A percentile compares a stretch with the other conserved stretches of the same genome.
Evolutionary conservation across 2,329 filamentous ascomycete genomes (phyloP).

Genomic region (Arthroderma sp.): DNA sequence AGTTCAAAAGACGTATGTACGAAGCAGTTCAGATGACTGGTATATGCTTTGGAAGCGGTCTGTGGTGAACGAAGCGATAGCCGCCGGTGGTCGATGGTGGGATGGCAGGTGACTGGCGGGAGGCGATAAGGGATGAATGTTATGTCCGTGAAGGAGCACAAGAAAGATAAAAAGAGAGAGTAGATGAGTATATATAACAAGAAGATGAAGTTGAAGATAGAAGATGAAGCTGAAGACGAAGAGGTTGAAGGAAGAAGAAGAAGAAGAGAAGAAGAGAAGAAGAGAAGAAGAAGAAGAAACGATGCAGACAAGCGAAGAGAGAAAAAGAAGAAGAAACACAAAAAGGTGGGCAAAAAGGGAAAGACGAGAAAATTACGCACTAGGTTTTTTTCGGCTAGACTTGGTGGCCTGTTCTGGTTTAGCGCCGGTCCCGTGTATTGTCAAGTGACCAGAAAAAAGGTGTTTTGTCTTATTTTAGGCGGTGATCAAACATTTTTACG

Average conservation of each 20-base stretch:
- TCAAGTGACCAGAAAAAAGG: no score
- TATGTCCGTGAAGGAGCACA: conserved; percentile 12
- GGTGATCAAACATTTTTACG: no score
- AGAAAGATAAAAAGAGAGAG: conserved; percentile 14
- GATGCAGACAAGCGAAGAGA: conserved; percentile 13
- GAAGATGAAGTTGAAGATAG: conserved; percentile 11
- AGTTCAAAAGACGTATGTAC: background rate
- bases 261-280: conserved; percentile 13
- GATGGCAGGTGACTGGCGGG: conserved; percentile 5
- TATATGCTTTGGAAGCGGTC: no score
- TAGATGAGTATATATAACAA: conserved; percentile 12
- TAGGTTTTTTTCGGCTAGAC: no score
- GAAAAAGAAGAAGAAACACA: conserved; percentile 12
- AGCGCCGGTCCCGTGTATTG: no score
- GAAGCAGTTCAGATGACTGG: background rate
- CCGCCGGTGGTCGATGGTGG: background rate
- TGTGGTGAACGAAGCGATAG: no score
- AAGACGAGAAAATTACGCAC: no score
- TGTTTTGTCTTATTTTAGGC: no score
- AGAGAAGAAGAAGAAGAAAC: conserved; percentile 11
- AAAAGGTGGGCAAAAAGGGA: conserved; percentile 7
- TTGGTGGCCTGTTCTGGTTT: no score
- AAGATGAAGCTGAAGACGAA: conserved; percentile 12
- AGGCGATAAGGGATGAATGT: background rate
- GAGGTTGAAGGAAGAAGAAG: conserved; percentile 10